A percentile compares a stretch with the other conserved stretches of the same genome.
Evolutionary conservation across 164 flowering plant genomes (phyloP).

Genomic region (Paratinospora sagittata): DNA sequence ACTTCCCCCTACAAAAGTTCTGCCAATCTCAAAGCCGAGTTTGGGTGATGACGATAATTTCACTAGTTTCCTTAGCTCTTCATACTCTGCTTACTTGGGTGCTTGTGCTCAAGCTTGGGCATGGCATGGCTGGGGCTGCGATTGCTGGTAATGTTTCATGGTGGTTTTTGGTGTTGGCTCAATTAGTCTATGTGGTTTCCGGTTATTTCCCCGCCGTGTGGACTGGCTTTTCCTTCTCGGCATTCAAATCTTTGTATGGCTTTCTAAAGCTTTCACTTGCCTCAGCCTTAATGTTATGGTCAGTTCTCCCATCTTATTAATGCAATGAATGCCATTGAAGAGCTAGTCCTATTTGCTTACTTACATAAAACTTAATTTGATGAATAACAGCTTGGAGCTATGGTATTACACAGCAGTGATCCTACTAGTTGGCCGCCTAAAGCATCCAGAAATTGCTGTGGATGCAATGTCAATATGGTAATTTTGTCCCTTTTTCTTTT

Average conservation of each 20-base stretch:
- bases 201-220: constrained; percentile 41
- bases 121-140: constrained; percentile 43
- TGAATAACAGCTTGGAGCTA: constrained; percentile 40
- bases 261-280: constrained; percentile 49
- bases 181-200: constrained; percentile 30
- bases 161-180: constrained; percentile 25
- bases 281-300: constrained; percentile 42
- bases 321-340: not conserved
- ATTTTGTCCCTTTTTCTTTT: constrained; percentile 16
- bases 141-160: constrained; percentile 42
- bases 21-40: constrained; percentile 42
- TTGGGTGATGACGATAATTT: constrained; percentile 43
- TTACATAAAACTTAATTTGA: not conserved
- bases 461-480: constrained; percentile 34
- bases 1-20: constrained; percentile 48
- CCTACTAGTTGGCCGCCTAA: constrained; percentile 25
- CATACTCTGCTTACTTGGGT: constrained; percentile 42
- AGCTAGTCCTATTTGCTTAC: not conserved
- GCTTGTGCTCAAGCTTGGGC: constrained; percentile 28
- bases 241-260: constrained; percentile 31
- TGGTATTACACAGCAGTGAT: constrained; percentile 33
- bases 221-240: constrained; percentile 43
- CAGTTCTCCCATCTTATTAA: not conserved
- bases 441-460: constrained; percentile 30
- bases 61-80: constrained; percentile 22